These are phyloP conservation scores for Cystobasidium slooffiae DNA, from an alignment of 1,284 basidiomycete species.

Conservation along the genomic window DNA sequence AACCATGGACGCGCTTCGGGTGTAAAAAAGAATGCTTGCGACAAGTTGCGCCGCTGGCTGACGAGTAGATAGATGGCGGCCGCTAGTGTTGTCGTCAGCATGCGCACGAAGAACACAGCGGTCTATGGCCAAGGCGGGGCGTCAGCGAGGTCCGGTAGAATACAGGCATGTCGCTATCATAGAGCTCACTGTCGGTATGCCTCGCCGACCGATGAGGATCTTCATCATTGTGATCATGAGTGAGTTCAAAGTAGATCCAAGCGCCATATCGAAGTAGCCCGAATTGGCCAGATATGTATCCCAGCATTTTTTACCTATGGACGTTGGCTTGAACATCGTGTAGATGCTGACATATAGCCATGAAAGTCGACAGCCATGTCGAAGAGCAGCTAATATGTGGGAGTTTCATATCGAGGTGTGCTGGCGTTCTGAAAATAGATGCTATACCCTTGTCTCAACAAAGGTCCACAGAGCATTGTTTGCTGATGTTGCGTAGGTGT, in stretches of 20 bases:
- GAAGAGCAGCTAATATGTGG: too few relatives aligned
- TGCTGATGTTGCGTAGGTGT: too few relatives aligned
- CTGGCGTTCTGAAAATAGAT: too few relatives aligned
- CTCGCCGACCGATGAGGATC: neutral
- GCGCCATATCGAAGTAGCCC: constrained; percentile 15
- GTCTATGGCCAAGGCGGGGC: neutral
- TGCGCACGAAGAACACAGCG: constrained; percentile 2
- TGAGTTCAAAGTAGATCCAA: neutral
- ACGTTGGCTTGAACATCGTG: neutral
- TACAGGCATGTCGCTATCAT: too few relatives aligned
- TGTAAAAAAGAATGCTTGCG: neutral
- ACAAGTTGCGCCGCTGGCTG: neutral
- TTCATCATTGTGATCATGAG: constrained; percentile 22
- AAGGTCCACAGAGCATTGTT: too few relatives aligned
- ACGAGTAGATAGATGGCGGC: neutral
- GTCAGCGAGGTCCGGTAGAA: neutral
- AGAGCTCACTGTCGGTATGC: constrained; percentile 12
- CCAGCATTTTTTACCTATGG: neutral
- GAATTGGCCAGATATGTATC: neutral
- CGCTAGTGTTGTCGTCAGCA: neutral
- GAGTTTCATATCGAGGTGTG: too few relatives aligned
- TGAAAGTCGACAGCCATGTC: too few relatives aligned
- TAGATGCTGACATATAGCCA: neutral
- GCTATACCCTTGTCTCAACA: too few relatives aligned
- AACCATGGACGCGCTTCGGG: constrained; percentile 1